Evolutionary conservation across 495 filamentous ascomycete species (phyloP).

Genomic region (Staphylotrichum longicolle): DNA sequence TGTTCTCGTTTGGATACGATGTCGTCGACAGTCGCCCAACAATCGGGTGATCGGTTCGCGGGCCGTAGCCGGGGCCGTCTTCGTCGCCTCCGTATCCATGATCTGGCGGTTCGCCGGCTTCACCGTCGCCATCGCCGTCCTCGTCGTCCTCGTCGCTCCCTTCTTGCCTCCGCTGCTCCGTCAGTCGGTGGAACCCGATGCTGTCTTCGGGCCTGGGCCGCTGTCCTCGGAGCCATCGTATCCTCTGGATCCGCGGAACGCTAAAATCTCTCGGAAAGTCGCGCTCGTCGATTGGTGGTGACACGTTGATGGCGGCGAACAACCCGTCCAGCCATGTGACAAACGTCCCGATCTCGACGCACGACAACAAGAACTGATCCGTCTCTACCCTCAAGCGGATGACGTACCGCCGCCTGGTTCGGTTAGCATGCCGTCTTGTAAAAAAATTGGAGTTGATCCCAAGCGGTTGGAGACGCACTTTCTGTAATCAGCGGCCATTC

Average conservation of each 20-base stretch:
- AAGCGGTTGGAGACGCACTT: slow-evolving; percentile 42
- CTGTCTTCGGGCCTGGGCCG: slow-evolving; percentile 30
- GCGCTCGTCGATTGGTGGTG: slow-evolving; percentile 63
- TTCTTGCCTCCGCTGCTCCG: slow-evolving; percentile 22
- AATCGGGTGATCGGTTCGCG: slow-evolving; percentile 26
- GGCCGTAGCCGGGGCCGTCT: slow-evolving; percentile 12
- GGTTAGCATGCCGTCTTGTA: not conserved
- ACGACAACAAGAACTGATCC: slow-evolving; percentile 62
- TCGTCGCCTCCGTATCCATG: slow-evolving; percentile 7
- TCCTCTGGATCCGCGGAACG: slow-evolving; percentile 45
- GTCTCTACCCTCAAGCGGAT: slow-evolving; percentile 62
- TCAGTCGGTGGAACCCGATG: slow-evolving; percentile 27
- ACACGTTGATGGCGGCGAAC: slow-evolving; percentile 60
- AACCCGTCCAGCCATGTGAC: slow-evolving; percentile 61
- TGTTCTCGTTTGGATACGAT: slow-evolving; percentile 36
- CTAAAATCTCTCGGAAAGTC: slow-evolving; percentile 56
- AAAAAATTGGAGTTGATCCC: too few relatives aligned
- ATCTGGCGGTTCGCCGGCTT: slow-evolving; percentile 18
- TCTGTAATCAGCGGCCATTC: slow-evolving; percentile 60
- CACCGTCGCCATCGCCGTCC: slow-evolving; percentile 16
- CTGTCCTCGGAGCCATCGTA: slow-evolving; percentile 36
- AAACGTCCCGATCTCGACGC: slow-evolving; percentile 51
- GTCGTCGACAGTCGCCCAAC: slow-evolving; percentile 33
- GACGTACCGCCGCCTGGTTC: slow-evolving; percentile 51
- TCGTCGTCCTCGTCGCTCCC: slow-evolving; percentile 19